phyloP scores from a whole-genome alignment of 345 rosid genomes.

The Garcia nutans region DNA sequence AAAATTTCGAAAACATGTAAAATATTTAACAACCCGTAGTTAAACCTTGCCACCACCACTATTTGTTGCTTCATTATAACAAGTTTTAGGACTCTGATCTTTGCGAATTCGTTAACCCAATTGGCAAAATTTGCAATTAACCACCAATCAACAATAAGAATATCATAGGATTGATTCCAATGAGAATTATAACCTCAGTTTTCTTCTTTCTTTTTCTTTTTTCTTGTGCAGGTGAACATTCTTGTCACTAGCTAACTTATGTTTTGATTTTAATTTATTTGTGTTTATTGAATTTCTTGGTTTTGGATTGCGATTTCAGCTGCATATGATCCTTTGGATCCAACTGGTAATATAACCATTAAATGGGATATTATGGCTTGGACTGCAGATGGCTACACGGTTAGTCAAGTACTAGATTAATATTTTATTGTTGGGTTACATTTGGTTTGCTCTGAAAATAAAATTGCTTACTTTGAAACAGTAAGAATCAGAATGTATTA shows the following conservation, averaged over 20 bases:
- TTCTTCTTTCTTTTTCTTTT: conserved; percentile 41
- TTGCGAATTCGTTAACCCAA: background rate
- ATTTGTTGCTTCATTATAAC: conserved; percentile 11
- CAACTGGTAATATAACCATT: conserved; percentile 73
- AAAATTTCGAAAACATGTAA: conserved; percentile 8
- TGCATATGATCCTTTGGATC: conserved; percentile 94
- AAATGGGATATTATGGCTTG: conserved; percentile 92
- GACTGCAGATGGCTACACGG: conserved; percentile 86
- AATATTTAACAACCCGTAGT: conserved; percentile 57
- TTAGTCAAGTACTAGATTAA: conserved; percentile 24
- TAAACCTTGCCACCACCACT: conserved; percentile 18
- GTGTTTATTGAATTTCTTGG: conserved; percentile 5
- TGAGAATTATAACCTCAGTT: conserved; percentile 37
- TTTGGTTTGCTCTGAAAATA: too few species aligned
- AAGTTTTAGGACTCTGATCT: background rate
- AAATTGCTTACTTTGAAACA: too few species aligned
- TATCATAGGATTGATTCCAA: conserved; percentile 13
- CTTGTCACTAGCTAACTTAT: background rate
- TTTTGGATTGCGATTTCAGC: conserved; percentile 39
- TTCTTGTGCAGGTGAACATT: conserved; percentile 46
- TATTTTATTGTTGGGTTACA: background rate
- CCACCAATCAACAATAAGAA: background rate
- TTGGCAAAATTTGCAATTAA: conserved; percentile 6
- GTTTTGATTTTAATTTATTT: background rate
- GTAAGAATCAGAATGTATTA: too few species aligned